Evolutionary conservation across 2,329 filamentous ascomycete species (phyloP), one percentile per base, ranked within the genome.

Genomic region (Penicillium paneum): DNA sequence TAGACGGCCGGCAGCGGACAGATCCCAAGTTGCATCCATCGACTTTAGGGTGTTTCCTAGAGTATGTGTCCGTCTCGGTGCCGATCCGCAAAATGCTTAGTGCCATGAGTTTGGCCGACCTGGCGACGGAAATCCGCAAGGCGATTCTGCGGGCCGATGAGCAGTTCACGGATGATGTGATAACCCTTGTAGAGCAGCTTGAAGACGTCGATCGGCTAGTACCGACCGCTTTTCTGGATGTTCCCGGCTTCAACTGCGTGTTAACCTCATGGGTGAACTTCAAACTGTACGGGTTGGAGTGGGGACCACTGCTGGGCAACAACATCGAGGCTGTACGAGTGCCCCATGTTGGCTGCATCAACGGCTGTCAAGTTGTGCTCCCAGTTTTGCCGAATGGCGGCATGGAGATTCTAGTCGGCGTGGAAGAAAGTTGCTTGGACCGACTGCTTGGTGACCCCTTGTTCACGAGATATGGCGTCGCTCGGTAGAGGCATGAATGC

Each of bases 21-120:
- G 62, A 68, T 41, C 70, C 68, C 17, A 66, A 62, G 0, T 60
- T 76, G 3, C 69, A 75, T 47, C 67, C 69, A 2, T 62, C 65
- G 2, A 74, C 72, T 0, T 61, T 76, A 24, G 74, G 74, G 7
- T 74, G 74, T 50, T 75, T 74, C 52, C 64, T 76, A 11, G 73
- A 71, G 39, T 76, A 71, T 54, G 64, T 73, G 2, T 64, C 65
- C 7, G 64, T 69, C 8, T 54, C 50, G 2, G 40, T 24, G 11
- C 49, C 63, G 0, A 58, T 65, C 15, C 60, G 63, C 8, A 62
- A 67, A 52, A 71, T 74, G 51, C 62, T 73, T 13, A 52, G 56
- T 3, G 45, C 61, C n/a, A 35, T 60, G 10, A 68, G 51, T 49
- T 51, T 76, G 8, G 71, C 70, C 3, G 68, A 72, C 43, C 58